A percentile compares a stretch with the other conserved stretches of the same genome.
Evolutionary conservation across 2,329 filamentous ascomycete species (phyloP).

Genomic region (Phyllosticta ampelicida): DNA sequence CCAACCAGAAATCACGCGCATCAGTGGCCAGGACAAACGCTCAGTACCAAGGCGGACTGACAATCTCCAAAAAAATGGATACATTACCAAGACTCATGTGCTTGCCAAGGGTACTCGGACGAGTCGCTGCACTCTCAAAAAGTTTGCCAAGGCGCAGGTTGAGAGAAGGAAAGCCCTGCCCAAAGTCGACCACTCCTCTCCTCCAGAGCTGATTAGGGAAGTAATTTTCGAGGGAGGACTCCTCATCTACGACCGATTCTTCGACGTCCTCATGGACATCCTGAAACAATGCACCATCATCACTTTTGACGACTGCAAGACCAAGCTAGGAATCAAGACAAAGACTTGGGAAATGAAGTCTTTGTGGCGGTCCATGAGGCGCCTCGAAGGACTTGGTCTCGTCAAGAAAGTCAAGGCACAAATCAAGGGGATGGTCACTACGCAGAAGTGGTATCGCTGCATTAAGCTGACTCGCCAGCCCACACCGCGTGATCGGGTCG

Average conservation of each 20-base stretch:
- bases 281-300: slow-evolving; percentile 42
- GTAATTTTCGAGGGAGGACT: slow-evolving; percentile 27
- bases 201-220: slow-evolving; percentile 16
- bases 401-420: slow-evolving; percentile 29
- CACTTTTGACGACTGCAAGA: slow-evolving; percentile 42
- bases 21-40: slow-evolving; percentile 53
- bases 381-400: slow-evolving; percentile 30
- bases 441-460: slow-evolving; percentile 22
- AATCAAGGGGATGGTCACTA: slow-evolving; percentile 19
- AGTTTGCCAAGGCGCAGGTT: slow-evolving; percentile 31
- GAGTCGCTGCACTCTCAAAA: slow-evolving; percentile 45
- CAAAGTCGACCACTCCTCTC: slow-evolving; percentile 3
- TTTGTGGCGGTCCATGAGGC: slow-evolving; percentile 28
- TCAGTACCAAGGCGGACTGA: slow-evolving; percentile 53
- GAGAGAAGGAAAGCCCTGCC: slow-evolving; percentile 14
- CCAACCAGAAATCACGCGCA: slow-evolving; percentile 44
- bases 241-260: slow-evolving; percentile 41
- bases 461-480: slow-evolving; percentile 33
- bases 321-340: slow-evolving; percentile 14
- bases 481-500: slow-evolving; percentile 21
- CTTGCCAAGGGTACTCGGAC: slow-evolving; percentile 40
- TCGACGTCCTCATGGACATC: slow-evolving; percentile 36
- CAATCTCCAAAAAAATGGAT: slow-evolving; percentile 45
- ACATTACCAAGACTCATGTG: slow-evolving; percentile 47
- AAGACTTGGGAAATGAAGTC: slow-evolving; percentile 29